Conservation (phyloP, 2,329 filamentous ascomycete genomes). For the Elsinoe fawcettii region DNA sequence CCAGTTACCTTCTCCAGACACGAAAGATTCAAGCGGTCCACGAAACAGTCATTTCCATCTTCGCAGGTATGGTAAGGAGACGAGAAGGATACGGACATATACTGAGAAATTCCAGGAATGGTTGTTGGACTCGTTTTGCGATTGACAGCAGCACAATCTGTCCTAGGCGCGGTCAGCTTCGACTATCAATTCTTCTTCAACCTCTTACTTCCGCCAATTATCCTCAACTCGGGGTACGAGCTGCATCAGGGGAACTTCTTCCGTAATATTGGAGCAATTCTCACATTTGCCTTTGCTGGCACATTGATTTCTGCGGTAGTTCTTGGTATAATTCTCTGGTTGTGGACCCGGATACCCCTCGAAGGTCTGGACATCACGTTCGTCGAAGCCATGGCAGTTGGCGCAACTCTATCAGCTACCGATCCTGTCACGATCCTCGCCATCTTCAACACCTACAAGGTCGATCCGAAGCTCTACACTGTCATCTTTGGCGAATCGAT, state of each 20-base stretch:
- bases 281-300: constrained; percentile 94
- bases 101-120: constrained; percentile 60
- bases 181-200: constrained; percentile 99
- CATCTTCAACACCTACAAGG: constrained; percentile 99
- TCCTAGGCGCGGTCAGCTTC: constrained; percentile 88
- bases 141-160: constrained; percentile 69
- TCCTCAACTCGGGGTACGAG: constrained; percentile 93
- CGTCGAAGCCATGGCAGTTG: constrained; percentile 92
- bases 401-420: constrained; percentile 90
- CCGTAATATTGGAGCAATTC: constrained; percentile 90
- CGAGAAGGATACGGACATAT: not conserved
- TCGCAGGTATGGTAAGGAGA: constrained; percentile 58
- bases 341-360: constrained; percentile 81
- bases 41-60: constrained; percentile 97
- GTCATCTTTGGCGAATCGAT: constrained; percentile 99
- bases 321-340: constrained; percentile 75
- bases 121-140: constrained; percentile 83
- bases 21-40: constrained; percentile 96
- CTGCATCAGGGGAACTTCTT: constrained; percentile 99
- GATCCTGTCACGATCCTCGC: constrained; percentile 96
- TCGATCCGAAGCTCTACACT: constrained; percentile 96
- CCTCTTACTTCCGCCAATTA: constrained; percentile 94
- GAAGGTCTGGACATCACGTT: constrained; percentile 82
- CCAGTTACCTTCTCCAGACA: constrained; percentile 92
- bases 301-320: constrained; percentile 97